phyloP scores from a whole-genome alignment of 2,329 filamentous ascomycete genomes.

The Aspergillus candidus region DNA sequence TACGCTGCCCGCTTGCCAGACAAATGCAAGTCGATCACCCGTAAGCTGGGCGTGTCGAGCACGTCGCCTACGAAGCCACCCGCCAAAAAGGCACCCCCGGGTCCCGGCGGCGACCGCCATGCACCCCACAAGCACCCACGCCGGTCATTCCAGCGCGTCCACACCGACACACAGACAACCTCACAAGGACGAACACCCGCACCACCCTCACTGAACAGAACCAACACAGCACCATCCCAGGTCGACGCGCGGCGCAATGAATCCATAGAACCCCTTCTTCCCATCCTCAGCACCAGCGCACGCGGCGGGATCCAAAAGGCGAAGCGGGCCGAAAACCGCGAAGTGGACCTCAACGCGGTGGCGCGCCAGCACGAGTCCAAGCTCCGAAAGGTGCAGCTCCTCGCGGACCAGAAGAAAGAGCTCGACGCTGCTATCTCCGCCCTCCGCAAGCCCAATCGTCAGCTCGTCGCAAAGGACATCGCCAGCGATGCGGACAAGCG shows the following conservation, averaged over 20 bases:
- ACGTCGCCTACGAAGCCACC: constrained; percentile 32
- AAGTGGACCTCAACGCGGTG: constrained; percentile 43
- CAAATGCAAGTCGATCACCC: constrained; percentile 41
- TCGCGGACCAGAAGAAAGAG: constrained; percentile 44
- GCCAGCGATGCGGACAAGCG: constrained; percentile 38
- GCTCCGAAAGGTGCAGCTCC: constrained; percentile 40
- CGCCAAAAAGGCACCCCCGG: constrained; percentile 22
- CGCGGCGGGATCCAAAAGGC: constrained; percentile 42
- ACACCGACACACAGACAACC: constrained; percentile 39
- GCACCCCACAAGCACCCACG: constrained; percentile 23
- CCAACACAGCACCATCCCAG: constrained; percentile 38
- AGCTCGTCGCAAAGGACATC: constrained; percentile 41
- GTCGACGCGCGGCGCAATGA: constrained; percentile 34
- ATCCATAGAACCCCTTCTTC: constrained; percentile 35
- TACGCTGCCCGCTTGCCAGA: constrained; percentile 44
- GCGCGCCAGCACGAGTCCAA: constrained; percentile 42
- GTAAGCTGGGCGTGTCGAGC: constrained; percentile 42
- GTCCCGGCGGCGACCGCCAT: constrained; percentile 26
- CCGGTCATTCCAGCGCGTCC: constrained; percentile 40
- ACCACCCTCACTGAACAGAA: constrained; percentile 36
- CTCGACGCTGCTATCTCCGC: constrained; percentile 44
- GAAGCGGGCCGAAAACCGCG: constrained; percentile 42
- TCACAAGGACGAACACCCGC: constrained; percentile 19
- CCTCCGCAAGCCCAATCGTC: constrained; percentile 43
- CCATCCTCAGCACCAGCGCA: constrained; percentile 30